A percentile compares a stretch with the other conserved stretches of the same genome.
These are phyloP conservation scores for Penicillium rolfsii DNA, from an alignment of 2,329 filamentous ascomycete species.

Conservation along the genomic window DNA sequence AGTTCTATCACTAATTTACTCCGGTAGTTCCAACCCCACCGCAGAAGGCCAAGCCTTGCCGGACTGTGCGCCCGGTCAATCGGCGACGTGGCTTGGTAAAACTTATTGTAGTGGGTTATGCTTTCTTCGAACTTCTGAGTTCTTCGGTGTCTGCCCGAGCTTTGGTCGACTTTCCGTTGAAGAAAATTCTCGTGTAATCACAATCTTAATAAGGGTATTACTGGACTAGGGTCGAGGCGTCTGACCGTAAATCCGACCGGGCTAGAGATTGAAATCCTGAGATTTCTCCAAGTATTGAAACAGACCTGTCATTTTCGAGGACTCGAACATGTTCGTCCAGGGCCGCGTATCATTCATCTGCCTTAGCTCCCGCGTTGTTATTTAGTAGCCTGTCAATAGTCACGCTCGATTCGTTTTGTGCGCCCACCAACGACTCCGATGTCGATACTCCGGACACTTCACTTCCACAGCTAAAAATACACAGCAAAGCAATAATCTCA, in stretches of 20 bases:
- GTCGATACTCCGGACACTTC: no score
- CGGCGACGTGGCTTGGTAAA: not conserved
- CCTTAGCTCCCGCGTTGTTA: not conserved
- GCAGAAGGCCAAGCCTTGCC: constrained; percentile 17
- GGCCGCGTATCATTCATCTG: not conserved
- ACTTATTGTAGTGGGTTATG: not conserved
- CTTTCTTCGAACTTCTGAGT: not conserved
- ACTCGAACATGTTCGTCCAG: not conserved
- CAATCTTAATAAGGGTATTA: not conserved
- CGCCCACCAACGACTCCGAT: not conserved
- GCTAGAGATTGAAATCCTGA: not conserved
- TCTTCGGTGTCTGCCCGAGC: not conserved
- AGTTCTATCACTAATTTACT: not conserved
- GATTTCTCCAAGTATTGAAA: not conserved
- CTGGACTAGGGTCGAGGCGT: not conserved
- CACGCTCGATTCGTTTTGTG: not conserved
- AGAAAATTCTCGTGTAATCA: not conserved
- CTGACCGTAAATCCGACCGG: not conserved
- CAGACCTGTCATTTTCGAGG: not conserved
- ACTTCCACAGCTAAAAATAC: not conserved
- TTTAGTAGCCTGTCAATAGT: not conserved
- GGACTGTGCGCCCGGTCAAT: constrained; percentile 17
- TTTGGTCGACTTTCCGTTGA: not conserved
- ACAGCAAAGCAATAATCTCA: not conserved
- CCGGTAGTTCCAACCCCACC: not conserved